phyloP scores from a whole-genome alignment of 768 basidiomycete genomes.

The Psilocybe azurescens region DNA sequence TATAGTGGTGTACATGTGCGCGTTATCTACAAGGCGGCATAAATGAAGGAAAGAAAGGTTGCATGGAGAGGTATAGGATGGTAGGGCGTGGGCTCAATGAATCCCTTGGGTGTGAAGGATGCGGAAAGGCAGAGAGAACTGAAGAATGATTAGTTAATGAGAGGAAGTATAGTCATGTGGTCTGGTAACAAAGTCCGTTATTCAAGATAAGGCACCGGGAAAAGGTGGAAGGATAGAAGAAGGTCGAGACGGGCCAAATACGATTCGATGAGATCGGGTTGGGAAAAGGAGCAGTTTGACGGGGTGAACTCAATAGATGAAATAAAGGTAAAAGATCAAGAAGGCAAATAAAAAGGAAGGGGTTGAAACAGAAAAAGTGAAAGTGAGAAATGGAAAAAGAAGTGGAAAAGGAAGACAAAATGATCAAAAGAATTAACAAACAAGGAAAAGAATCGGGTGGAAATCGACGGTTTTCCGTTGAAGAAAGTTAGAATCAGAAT shows the following conservation, averaged over 20 bases:
- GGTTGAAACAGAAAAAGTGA: not conserved
- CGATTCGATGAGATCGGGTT: not conserved
- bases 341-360: not conserved
- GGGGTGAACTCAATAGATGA: slow-evolving; percentile 6
- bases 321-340: slow-evolving; percentile 3
- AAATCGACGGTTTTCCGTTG: not conserved
- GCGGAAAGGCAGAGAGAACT: not conserved
- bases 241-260: not conserved
- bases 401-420: slow-evolving; percentile 1
- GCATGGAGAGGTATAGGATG: not conserved
- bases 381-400: not conserved
- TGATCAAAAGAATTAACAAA: slow-evolving; percentile 5
- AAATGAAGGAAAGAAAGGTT: not conserved
- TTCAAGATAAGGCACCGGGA: slow-evolving; percentile 1
- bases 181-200: slow-evolving; percentile 6
- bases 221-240: not conserved
- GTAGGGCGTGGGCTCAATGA: not conserved
- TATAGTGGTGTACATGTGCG: slow-evolving; percentile 20
- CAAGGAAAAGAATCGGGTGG: not conserved
- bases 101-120: not conserved
- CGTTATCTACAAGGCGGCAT: slow-evolving; percentile 9
- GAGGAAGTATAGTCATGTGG: slow-evolving; percentile 13
- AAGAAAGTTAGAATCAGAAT: not conserved
- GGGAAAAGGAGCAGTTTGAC: not conserved
- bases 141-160: slow-evolving; percentile 14